Evolutionary conservation across 2,329 filamentous ascomycete genomes (phyloP), one percentile per base, ranked within the genome.

Genomic region (Diaporthe citri): DNA sequence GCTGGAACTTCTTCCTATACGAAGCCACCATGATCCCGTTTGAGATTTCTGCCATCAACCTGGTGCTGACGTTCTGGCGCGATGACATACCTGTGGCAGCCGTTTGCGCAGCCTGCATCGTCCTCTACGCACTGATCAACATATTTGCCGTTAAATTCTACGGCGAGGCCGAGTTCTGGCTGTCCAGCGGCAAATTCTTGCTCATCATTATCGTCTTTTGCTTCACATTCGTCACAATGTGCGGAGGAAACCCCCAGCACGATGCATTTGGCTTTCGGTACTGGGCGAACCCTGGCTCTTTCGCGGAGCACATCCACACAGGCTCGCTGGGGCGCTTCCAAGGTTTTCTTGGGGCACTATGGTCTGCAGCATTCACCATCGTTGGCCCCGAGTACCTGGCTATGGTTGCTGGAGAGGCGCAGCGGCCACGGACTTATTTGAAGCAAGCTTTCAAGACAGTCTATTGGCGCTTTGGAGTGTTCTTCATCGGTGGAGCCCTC

Each of bases 181-280:
- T 92, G 2, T 88, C 90, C 2, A 85, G 83, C 51, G 91, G 91
- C 76, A 94, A 94, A 81, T 87, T 94, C 48, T 81, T 94, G 28
- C 86, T 94, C 62, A 93, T 93, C 77, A 84, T 92, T 74, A 90
- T 91, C 10, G 86, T 94, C 73, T 92, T 95, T 81, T 84, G 87
- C 80, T 95, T 93, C 83, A 95, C 94, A 20, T 94, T 96, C 80
- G 87, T 96, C 78, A 92, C 91, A 60, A 95, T 95, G 92, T 86
- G 95, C 8, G 94, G 94, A 39, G 94, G 93, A 41, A 96, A 96
- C 78, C 94, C 94, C 0, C 82, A 91, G 13, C 85, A 90, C 66
- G 92, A 94, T 79, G 86, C 90, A 1, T 94, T 91, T 79, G 93
- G 93, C 25, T 95, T 95, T 80, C 87, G 92, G 31, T 91, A 92